Percentiles rank a stretch among this genome's conserved stretches.
phyloP scores from a whole-genome alignment of 768 basidiomycete species.

The Polyporus arcularius region DNA sequence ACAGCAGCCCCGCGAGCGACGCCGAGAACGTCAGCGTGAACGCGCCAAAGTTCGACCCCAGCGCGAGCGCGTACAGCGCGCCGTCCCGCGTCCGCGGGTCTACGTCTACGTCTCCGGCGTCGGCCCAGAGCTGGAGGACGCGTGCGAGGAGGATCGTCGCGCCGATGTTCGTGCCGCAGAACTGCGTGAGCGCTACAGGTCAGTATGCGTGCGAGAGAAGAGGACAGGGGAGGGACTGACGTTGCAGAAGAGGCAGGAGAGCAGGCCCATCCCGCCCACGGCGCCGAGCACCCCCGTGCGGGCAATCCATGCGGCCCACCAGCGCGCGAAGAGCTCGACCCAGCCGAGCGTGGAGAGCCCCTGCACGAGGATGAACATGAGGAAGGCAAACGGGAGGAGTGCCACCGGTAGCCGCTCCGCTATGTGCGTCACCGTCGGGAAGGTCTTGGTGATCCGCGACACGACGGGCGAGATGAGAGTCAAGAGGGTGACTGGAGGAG shows the following conservation, averaged over 20 bases:
- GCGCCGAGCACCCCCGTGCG: slow-evolving; percentile 38
- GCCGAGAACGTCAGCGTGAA: slow-evolving; percentile 88
- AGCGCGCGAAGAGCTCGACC: slow-evolving; percentile 79
- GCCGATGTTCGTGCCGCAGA: slow-evolving; percentile 89
- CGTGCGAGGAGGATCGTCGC: slow-evolving; percentile 88
- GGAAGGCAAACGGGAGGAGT: slow-evolving; percentile 89
- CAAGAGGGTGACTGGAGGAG: slow-evolving; percentile 3
- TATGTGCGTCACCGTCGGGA: slow-evolving; percentile 72
- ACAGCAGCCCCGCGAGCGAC: slow-evolving; percentile 85
- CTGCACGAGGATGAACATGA: slow-evolving; percentile 93
- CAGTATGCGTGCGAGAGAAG: background rate
- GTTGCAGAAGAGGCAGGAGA: slow-evolving; percentile 78
- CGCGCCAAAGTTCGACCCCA: slow-evolving; percentile 89
- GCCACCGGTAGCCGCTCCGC: slow-evolving; percentile 74
- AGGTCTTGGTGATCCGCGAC: slow-evolving; percentile 35
- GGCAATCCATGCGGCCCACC: slow-evolving; percentile 54
- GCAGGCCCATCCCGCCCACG: slow-evolving; percentile 57
- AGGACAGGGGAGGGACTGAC: slow-evolving; percentile 26
- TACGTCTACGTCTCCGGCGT: slow-evolving; percentile 9
- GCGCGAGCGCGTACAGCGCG: slow-evolving; percentile 60
- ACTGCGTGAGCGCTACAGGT: slow-evolving; percentile 16
- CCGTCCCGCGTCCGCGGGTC: slow-evolving; percentile 24
- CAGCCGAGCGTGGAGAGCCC: slow-evolving; percentile 81
- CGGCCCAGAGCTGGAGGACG: slow-evolving; percentile 42
- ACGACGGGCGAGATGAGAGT: slow-evolving; percentile 7